phyloP scores from a whole-genome alignment of 352 stramenopile genomes.

The Phytopythium kandeliae region DNA sequence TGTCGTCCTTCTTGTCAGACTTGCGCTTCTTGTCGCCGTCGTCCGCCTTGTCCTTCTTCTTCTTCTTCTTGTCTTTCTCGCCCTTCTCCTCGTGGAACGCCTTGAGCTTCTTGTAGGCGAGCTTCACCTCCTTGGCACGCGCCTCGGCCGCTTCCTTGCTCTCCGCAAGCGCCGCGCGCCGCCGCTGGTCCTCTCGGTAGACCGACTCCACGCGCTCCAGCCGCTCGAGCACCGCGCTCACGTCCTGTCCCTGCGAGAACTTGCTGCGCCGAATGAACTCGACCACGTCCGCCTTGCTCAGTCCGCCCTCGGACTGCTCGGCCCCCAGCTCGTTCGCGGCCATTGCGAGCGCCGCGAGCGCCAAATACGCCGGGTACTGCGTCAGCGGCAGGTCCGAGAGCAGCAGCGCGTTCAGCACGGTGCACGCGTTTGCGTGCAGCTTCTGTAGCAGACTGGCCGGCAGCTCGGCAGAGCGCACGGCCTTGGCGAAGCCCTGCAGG shows the following conservation, averaged over 20 bases:
- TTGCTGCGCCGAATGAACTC: slow-evolving; percentile 70
- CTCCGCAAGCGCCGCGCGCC: slow-evolving; percentile 23
- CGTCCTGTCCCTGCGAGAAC: slow-evolving; percentile 48
- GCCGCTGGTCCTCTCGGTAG: slow-evolving; percentile 28
- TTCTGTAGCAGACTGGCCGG: slow-evolving; percentile 64
- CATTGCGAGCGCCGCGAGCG: slow-evolving; percentile 51
- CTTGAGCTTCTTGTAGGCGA: slow-evolving; percentile 88
- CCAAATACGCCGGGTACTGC: slow-evolving; percentile 63
- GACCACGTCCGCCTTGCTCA: slow-evolving; percentile 34
- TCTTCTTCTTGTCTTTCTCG: slow-evolving; percentile 62
- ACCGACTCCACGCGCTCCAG: slow-evolving; percentile 29
- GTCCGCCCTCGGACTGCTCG: slow-evolving; percentile 14
- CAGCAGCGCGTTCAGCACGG: slow-evolving; percentile 74
- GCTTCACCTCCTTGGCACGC: slow-evolving; percentile 65
- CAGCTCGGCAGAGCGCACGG: slow-evolving; percentile 47
- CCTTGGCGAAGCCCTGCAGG: slow-evolving; percentile 68
- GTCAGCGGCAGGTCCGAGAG: slow-evolving; percentile 65
- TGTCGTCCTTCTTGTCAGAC: slow-evolving; percentile 60
- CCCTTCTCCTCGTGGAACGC: slow-evolving; percentile 63
- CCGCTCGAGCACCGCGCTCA: slow-evolving; percentile 26
- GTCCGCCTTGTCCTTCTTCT: slow-evolving; percentile 47
- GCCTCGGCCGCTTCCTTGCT: slow-evolving; percentile 27
- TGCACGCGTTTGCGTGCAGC: slow-evolving; percentile 65
- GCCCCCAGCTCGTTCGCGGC: slow-evolving; percentile 43
- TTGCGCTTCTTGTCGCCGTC: slow-evolving; percentile 60